These are phyloP conservation scores for Dissophora ornata DNA, from an alignment of 192 early-diverging fungal species.

Conservation along the genomic window DNA sequence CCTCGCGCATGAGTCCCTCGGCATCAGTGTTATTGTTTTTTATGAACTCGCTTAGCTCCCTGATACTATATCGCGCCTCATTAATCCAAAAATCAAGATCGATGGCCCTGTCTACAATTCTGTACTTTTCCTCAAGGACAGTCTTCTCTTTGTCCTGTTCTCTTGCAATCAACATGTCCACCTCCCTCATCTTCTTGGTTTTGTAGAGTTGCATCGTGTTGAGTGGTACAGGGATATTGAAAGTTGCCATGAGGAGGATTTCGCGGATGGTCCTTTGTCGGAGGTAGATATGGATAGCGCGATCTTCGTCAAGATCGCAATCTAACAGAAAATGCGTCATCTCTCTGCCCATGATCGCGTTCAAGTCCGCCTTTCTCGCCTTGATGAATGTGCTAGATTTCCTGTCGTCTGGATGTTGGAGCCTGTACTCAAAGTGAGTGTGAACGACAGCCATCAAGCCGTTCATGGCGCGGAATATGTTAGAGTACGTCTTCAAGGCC, in stretches of 20 bases:
- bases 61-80: background rate
- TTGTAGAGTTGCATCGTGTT: conserved; percentile 12
- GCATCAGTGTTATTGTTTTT: background rate
- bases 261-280: conserved; percentile 8
- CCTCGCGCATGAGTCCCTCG: background rate
- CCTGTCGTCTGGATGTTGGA: background rate
- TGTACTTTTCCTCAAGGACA: background rate
- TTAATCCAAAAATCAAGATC: conserved; percentile 1
- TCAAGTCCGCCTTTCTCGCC: background rate
- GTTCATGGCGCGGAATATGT: conserved; percentile 12
- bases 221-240: conserved; percentile 1
- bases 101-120: background rate
- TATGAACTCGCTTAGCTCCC: background rate
- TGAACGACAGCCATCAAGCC: conserved; percentile 9
- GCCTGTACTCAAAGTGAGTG: background rate
- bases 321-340: conserved; percentile 13
- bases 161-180: background rate
- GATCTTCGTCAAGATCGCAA: conserved; percentile 11
- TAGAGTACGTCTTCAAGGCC: conserved; percentile 3
- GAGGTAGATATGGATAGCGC: conserved; percentile 14
- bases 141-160: background rate
- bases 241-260: conserved; percentile 4
- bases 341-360: conserved; percentile 3
- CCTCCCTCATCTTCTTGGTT: conserved; percentile 4
- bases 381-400: background rate